Conservation (phyloP, 2,329 filamentous ascomycete species). For the Rutstroemia sp. region DNA sequence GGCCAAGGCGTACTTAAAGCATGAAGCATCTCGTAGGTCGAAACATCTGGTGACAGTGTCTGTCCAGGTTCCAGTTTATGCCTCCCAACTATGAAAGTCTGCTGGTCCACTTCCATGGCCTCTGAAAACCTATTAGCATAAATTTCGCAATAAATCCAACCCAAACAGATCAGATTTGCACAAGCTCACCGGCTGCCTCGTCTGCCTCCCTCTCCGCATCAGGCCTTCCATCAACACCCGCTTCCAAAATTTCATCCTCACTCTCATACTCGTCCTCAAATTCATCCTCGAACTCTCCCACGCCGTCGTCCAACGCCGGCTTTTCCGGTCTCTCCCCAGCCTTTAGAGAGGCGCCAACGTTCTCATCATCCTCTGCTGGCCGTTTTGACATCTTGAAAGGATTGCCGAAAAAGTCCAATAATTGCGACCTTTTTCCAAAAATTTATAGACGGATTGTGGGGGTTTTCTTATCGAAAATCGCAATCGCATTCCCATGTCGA, state of each 20-base stretch:
- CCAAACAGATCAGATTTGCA: not conserved
- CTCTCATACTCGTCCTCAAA: constrained; percentile 90
- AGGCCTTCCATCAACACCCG: constrained; percentile 85
- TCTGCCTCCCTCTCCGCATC: constrained; percentile 90
- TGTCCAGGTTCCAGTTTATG: constrained; percentile 87
- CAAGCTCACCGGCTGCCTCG: constrained; percentile 58
- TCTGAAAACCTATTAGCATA: constrained; percentile 36
- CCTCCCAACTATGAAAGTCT: constrained; percentile 91
- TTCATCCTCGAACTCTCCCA: constrained; percentile 89
- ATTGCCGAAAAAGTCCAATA: not conserved
- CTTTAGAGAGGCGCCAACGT: constrained; percentile 47
- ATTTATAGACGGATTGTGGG: constrained; percentile 2
- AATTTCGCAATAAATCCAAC: not conserved
- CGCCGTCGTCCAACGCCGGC: constrained; percentile 53
- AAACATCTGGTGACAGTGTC: constrained; percentile 81
- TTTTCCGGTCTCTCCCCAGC: constrained; percentile 53
- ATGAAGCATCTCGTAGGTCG: constrained; percentile 98
- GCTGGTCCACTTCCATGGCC: constrained; percentile 89
- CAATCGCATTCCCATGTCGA: constrained; percentile 6
- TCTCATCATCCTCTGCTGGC: constrained; percentile 41
- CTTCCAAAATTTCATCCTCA: constrained; percentile 87
- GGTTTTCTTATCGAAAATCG: constrained; percentile 19
- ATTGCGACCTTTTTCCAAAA: constrained; percentile 8
- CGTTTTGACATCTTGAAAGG: constrained; percentile 50
- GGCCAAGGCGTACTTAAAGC: constrained; percentile 92